Base-by-base conservation (phyloP, 1,139 yeast genomes). In the Kazachstania sp. region DNA sequence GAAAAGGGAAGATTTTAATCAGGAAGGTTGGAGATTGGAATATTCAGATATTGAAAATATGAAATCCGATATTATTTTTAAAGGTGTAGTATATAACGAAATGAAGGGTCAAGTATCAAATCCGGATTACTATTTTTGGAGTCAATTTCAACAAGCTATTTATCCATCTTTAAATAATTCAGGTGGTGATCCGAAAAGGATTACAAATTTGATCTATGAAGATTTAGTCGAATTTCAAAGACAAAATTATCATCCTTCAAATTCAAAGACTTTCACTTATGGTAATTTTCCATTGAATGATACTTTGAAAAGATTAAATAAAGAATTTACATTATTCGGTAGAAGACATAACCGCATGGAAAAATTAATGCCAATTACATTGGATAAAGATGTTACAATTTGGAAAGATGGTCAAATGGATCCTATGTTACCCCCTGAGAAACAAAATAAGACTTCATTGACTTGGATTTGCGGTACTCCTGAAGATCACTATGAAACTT, bases 1-100 rank as follows among this genome's bases (percentile, higher is more conserved):
- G 51, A 74, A 85, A 32, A 75, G 78, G 53, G 82, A 83, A 47
- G 98, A 94, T 66, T 92, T 92, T 61, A 74, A 77, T 54, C 98
- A 94, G 69, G 99, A 92, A 69, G 99, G 99, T 37, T 92, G 99
- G 99, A 78, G 99, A 64, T 70, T 94, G 41, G 99, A 92, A 64
- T 80, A 86, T 56, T 78, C 78, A 48, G 74, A 72, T 44, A 68
- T 80, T 4, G 64, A 72, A 13, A 90, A 90, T 60, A 69, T 71
- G 8, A 52, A 58, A 0, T 73, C 86, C 16, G 84, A 86, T 1
- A 64, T 92, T 43, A 73, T 71, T 8, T 87, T 86, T 64, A 92
- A 92, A 67, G 99, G 99, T 37, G 98, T 92, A 32, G 99, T 92
- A 1, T 92, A 85, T 66, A 92, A 92, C 62, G 99, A 92, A 69